Percentiles rank a stretch among this genome's conserved stretches.
These are phyloP conservation scores for Termitomyces sp. DNA, from an alignment of 768 basidiomycete genomes.

Conservation along the genomic window DNA sequence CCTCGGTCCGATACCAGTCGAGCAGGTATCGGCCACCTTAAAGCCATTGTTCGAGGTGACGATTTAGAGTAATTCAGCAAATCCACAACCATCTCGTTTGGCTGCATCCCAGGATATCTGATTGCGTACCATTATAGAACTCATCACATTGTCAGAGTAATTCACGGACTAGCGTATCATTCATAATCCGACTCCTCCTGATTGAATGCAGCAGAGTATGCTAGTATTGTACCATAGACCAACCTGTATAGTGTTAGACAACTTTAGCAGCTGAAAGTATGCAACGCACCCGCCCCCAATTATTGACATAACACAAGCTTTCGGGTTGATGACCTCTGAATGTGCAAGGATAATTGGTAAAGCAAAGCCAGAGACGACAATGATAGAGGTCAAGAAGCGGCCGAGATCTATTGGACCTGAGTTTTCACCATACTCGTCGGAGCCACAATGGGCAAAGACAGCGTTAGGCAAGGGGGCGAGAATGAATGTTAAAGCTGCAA, in stretches of 20 bases:
- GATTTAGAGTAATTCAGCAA: constrained; percentile 4
- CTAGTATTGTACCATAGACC: constrained; percentile 88
- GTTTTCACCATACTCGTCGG: constrained; percentile 80
- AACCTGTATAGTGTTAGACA: constrained; percentile 37
- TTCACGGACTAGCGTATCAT: constrained; percentile 26
- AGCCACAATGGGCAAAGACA: constrained; percentile 87
- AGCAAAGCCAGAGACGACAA: constrained; percentile 93
- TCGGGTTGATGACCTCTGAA: constrained; percentile 78
- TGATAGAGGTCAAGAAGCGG: constrained; percentile 85
- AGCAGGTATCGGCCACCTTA: constrained; percentile 39
- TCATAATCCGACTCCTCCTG: constrained; percentile 84
- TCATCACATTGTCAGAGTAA: constrained; percentile 8
- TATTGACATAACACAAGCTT: constrained; percentile 92
- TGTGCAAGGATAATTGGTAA: constrained; percentile 91
- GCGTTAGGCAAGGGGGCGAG: constrained; percentile 95
- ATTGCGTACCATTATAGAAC: constrained; percentile 6
- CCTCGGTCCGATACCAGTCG: constrained; percentile 18
- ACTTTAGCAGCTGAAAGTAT: background rate
- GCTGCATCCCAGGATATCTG: background rate
- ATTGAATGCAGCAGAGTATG: constrained; percentile 80
- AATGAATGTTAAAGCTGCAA: constrained; percentile 80
- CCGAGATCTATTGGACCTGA: constrained; percentile 83
- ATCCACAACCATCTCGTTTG: background rate
- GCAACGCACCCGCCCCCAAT: constrained; percentile 80
- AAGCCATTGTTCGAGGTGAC: constrained; percentile 28